These are phyloP conservation scores for Leccinum fuscescens DNA, from an alignment of 1,284 basidiomycete genomes.

Conservation along the genomic window DNA sequence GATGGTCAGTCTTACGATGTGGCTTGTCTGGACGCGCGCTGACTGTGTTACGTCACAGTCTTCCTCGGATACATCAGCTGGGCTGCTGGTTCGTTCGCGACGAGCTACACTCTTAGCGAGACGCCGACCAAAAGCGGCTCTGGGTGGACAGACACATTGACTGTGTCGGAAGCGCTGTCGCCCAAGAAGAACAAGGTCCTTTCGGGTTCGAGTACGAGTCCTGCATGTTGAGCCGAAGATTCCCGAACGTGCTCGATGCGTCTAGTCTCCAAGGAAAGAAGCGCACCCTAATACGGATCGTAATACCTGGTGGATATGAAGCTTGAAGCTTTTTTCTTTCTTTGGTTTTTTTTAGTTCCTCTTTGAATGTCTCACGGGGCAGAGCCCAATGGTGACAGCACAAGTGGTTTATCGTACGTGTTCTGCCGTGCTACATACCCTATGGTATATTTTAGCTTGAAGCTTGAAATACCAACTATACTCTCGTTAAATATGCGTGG, in stretches of 20 bases:
- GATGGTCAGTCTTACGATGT: constrained; percentile 38
- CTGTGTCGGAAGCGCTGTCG: constrained; percentile 42
- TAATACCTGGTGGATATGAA: neutral
- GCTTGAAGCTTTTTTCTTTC: neutral
- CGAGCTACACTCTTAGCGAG: constrained; percentile 38
- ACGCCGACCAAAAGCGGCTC: constrained; percentile 37
- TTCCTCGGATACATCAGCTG: constrained; percentile 47
- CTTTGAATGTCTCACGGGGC: neutral
- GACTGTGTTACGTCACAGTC: constrained; percentile 20
- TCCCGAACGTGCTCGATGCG: neutral
- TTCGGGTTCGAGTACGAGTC: neutral
- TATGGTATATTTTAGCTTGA: neutral
- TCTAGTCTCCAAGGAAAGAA: neutral
- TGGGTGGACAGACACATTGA: constrained; percentile 42
- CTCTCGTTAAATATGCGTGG: neutral
- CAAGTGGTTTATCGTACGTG: neutral
- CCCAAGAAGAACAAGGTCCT: constrained; percentile 31
- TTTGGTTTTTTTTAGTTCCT: neutral
- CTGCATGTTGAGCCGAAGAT: constrained; percentile 6
- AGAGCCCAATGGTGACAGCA: neutral
- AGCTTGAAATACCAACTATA: neutral
- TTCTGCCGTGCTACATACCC: neutral
- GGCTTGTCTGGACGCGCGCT: neutral
- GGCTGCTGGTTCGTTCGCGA: constrained; percentile 40
- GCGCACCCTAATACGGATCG: neutral